A percentile compares a stretch with the other conserved stretches of the same genome.
Conservation (phyloP, 2,329 filamentous ascomycete species). For the Hypoxylon sp. region DNA sequence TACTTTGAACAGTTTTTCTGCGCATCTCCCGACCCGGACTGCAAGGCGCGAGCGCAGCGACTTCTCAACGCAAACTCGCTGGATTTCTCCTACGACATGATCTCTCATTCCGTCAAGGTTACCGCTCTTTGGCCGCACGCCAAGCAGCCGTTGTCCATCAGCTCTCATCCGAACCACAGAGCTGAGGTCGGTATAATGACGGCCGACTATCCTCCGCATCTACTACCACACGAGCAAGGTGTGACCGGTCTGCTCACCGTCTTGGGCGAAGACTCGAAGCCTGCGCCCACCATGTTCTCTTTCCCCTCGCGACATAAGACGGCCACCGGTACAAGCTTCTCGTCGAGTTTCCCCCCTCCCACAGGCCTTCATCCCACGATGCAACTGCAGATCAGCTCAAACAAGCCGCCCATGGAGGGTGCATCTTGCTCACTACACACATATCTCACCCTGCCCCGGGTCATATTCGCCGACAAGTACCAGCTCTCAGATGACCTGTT, state of each 20-base stretch:
- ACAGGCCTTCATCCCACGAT: constrained; percentile 86
- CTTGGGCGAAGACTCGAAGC: constrained; percentile 75
- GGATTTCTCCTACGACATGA: constrained; percentile 74
- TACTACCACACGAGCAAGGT: constrained; percentile 76
- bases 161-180: constrained; percentile 57
- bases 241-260: constrained; percentile 82
- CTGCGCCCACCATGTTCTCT: constrained; percentile 80
- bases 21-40: constrained; percentile 37
- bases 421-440: constrained; percentile 76
- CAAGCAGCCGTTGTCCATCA: constrained; percentile 51
- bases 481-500: constrained; percentile 81
- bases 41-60: constrained; percentile 35
- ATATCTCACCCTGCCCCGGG: constrained; percentile 82
- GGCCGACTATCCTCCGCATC: constrained; percentile 63
- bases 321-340: constrained; percentile 64
- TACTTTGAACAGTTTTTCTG: constrained; percentile 57
- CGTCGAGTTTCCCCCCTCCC: constrained; percentile 70
- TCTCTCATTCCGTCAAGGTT: constrained; percentile 69
- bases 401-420: constrained; percentile 58
- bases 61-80: constrained; percentile 60
- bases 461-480: constrained; percentile 87
- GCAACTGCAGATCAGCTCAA: constrained; percentile 68
- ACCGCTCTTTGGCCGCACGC: constrained; percentile 69
- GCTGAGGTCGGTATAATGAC: constrained; percentile 84
- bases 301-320: constrained; percentile 82